These are phyloP conservation scores for Colletotrichum kahawae DNA, from an alignment of 2,329 filamentous ascomycete genomes.

Conservation along the genomic window DNA sequence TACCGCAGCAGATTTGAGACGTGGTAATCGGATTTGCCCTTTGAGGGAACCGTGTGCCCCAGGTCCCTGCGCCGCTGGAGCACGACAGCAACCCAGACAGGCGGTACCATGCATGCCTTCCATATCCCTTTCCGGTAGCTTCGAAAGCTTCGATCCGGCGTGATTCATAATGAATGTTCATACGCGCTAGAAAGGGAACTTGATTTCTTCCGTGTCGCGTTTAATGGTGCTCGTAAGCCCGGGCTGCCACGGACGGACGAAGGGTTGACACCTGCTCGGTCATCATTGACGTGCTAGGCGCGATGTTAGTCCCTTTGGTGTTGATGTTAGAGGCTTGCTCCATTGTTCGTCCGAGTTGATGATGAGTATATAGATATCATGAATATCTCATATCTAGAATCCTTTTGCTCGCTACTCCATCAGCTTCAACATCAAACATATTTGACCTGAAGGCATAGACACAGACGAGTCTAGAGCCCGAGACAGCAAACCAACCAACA, in stretches of 20 bases:
- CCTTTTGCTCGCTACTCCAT: neutral
- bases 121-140: neutral
- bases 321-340: neutral
- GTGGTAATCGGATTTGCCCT: neutral
- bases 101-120: neutral
- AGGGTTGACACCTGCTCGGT: constrained; percentile 1
- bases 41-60: neutral
- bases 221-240: neutral
- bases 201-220: neutral
- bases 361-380: neutral
- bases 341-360: neutral
- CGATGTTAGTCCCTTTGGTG: neutral
- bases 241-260: neutral
- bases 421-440: neutral
- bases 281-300: neutral
- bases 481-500: neutral
- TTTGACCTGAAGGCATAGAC: neutral
- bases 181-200: neutral
- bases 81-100: neutral
- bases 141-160: neutral
- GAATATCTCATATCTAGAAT: neutral
- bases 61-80: neutral
- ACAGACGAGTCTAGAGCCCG: neutral
- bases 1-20: neutral
- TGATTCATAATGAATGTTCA: constrained; percentile 10